Base-by-base conservation (phyloP, 805 yeast genomes). In the Zygotorulaspora chibaensis region DNA sequence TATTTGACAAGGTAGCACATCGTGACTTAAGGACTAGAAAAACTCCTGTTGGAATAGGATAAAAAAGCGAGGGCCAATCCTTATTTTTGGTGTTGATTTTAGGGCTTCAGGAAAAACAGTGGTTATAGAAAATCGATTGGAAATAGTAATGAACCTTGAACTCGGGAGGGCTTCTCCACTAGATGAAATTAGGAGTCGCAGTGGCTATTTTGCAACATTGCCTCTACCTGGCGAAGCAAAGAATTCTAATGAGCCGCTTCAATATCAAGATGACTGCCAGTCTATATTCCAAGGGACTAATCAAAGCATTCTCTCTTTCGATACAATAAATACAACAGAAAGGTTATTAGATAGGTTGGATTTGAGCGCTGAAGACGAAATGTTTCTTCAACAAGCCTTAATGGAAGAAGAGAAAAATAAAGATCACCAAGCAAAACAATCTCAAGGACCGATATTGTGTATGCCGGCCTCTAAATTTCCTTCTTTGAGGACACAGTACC, bases 401-500 rank as follows among this genome's bases (percentile, higher is more conserved):
- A 43, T 47, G 27, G 58, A 57, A 40, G 57, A 55, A 18, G 54
- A 54, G 26, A 48, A 46, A 25, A 26, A 18, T 23, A 27, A 40
- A 42, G 40, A 35, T 16, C 31, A 31, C 17, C 37, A 38, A 27
- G 18, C 40, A 13, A 31, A 27, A 18, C 33, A 34, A 16, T 42
- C 40, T 12, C 47, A 53, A 29, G 50, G 45, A 3, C 57, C 56
- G 8, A 40, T 48, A 9, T 29, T 60, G 9, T 63, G 66, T 47
- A 45, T 59, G 38, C 69, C 69, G 1, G 69, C 69, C 3, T 57
- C 66, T 1, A 58, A 56, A n/a, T 65, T 65, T 31, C 64, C 60
- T 11, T 63, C 66, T 3, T 41, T 62, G 38, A 49, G 62, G 42
- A 46, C 41, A 15, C 46, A 38, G 17, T 30, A 30, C 3, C 23